Evolutionary conservation across 371 early-diverging fungal species (phyloP), one percentile per base, ranked within the genome.

Genomic region (Paramicrosporidium saccamoebae): DNA sequence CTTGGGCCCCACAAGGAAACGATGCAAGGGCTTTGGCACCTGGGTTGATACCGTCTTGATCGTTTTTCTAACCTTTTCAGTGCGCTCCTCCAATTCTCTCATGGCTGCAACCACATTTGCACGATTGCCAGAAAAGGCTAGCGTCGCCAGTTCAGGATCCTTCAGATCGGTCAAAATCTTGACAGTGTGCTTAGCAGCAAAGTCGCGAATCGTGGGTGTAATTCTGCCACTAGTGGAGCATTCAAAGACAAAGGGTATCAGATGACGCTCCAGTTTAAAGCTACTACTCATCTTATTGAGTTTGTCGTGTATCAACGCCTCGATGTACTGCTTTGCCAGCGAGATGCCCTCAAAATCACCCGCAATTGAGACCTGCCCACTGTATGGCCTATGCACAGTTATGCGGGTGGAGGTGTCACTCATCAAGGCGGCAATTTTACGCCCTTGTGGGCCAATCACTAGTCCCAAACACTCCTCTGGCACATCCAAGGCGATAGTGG

Each of bases 1-100:
- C 32, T 65, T 61, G 27, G 59, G 52, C 13, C 88, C 88, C 12
- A 74, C 48, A 13, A 90, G 47, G 37, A 74, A 73, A 24, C 66
- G 64, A 45, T 82, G 88, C 42, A 77, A 73, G 25, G 63, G 58
- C 51, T 78, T 77, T 23, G 73, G 67, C 19, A 81, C 49, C 17
- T 46, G 43, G 22, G 77, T 46, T 2, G 52, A 41, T 22, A 67
- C 36, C 4, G 56, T 58, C 7, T 55, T 47, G 18, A 60, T 58
- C 16, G 39, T 46, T 14, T 50, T 44, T 35, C 57, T 46, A 33
- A 78, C 38, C 17, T 59, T 46, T 5, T 38, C 48, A 32, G 60
- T 55, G 1, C 42, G 29, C 3, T 37, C 39, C 24, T 58, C 53
- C 24, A 84, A 31, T 1, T 36, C 29, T 17, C 53, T 58, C 12